Percentiles rank a stretch among this genome's conserved stretches.
phyloP scores from a whole-genome alignment of 768 basidiomycete genomes.

The Leucogyrophana mollusca region DNA sequence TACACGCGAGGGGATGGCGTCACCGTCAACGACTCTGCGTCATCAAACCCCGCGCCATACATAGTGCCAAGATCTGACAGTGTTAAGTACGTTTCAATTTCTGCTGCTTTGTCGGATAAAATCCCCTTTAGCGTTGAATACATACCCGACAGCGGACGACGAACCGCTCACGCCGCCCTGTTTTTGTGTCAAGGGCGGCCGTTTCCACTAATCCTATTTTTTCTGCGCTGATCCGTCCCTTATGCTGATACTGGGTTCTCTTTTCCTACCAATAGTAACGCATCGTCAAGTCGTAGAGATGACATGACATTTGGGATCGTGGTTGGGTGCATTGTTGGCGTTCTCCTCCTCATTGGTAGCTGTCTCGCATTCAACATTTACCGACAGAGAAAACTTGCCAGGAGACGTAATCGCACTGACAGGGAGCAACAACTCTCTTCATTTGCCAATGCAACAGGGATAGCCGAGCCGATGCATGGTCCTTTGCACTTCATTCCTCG shows the following conservation, averaged over 20 bases:
- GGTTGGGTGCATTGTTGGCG: conserved; percentile 50
- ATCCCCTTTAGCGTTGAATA: too few species aligned
- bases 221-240: conserved; percentile 32
- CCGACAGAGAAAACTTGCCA: conserved; percentile 23
- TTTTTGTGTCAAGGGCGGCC: too few species aligned
- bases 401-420: too few species aligned
- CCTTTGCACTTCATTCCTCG: too few species aligned
- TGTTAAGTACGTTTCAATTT: conserved; percentile 36
- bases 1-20: conserved; percentile 30
- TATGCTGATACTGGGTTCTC: conserved; percentile 9
- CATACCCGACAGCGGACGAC: too few species aligned
- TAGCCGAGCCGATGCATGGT: too few species aligned
- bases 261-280: conserved; percentile 12
- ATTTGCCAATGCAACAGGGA: too few species aligned
- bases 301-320: conserved; percentile 53
- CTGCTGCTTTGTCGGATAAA: too few species aligned
- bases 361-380: neutral
- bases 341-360: conserved; percentile 30
- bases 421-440: too few species aligned
- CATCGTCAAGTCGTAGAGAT: conserved; percentile 20
- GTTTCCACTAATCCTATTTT: too few species aligned
- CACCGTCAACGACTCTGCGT: conserved; percentile 12
- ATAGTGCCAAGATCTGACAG: conserved; percentile 20
- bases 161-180: too few species aligned
- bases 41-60: neutral